These are phyloP conservation scores for Ascobolus immersus DNA, from an alignment of 495 filamentous ascomycete species.

Conservation along the genomic window DNA sequence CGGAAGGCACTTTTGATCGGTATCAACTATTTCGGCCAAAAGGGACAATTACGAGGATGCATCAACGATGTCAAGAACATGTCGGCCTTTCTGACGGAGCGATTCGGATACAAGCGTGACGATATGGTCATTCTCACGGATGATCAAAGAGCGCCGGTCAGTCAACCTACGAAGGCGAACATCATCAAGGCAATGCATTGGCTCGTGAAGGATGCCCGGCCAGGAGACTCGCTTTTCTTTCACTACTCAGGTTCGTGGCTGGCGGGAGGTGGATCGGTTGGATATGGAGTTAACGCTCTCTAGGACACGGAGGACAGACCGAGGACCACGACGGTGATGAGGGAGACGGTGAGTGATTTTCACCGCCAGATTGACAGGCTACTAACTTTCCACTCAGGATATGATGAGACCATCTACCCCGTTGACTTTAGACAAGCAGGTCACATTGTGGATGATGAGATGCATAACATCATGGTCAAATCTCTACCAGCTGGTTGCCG, in stretches of 20 bases:
- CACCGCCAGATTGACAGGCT: too few relatives aligned
- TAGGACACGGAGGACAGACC: constrained; percentile 92
- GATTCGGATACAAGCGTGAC: constrained; percentile 80
- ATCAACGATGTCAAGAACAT: constrained; percentile 99
- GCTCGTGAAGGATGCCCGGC: constrained; percentile 81
- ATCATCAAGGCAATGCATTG: constrained; percentile 96
- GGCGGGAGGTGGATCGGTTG: constrained; percentile 2
- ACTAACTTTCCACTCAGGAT: constrained; percentile 26
- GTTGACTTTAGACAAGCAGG: constrained; percentile 77
- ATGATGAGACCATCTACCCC: constrained; percentile 95
- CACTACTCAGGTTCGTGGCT: constrained; percentile 66
- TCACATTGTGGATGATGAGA: constrained; percentile 94
- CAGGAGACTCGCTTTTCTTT: constrained; percentile 94
- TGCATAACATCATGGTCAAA: constrained; percentile 90
- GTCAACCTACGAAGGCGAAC: constrained; percentile 85
- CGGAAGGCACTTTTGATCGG: constrained; percentile 85
- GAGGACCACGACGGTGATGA: constrained; percentile 52
- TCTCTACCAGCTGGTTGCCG: constrained; percentile 62
- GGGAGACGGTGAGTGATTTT: constrained; percentile 13
- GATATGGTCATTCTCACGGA: constrained; percentile 97
- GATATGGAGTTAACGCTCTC: constrained; percentile 5
- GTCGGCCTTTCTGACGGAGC: constrained; percentile 71
- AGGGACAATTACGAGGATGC: constrained; percentile 74
- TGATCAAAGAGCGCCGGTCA: constrained; percentile 92
- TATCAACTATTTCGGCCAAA: constrained; percentile 92